Evolutionary conservation across 2,329 filamentous ascomycete species (phyloP).

Genomic region (Blastomyces emzantsi): DNA sequence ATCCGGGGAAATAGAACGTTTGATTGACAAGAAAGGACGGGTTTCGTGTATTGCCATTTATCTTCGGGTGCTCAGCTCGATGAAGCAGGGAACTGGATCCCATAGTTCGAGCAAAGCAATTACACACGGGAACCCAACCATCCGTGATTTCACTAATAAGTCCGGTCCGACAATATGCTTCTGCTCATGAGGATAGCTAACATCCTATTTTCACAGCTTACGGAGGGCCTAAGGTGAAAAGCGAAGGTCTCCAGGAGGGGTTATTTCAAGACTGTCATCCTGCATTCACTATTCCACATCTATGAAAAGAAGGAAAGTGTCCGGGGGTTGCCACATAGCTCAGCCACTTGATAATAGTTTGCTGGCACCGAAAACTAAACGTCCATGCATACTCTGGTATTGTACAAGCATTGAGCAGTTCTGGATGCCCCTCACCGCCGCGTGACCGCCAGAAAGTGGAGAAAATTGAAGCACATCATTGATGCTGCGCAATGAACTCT

Average conservation of each 20-base stretch:
- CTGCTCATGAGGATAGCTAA: background rate
- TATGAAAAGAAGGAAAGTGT: background rate
- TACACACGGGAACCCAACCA: too few species aligned
- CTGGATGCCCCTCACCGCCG: too few species aligned
- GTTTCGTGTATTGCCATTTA: too few species aligned
- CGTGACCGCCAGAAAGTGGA: background rate
- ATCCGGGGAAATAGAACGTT: too few species aligned
- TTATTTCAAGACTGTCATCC: background rate
- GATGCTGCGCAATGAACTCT: background rate
- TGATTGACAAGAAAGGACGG: too few species aligned
- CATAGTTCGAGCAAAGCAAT: too few species aligned
- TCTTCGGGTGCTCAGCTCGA: too few species aligned
- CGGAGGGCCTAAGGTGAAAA: too few species aligned
- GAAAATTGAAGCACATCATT: background rate
- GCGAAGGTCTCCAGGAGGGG: background rate
- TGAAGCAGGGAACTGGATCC: too few species aligned
- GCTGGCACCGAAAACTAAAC: background rate
- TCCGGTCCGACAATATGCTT: too few species aligned
- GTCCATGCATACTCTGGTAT: background rate
- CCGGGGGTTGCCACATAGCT: background rate
- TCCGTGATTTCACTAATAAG: too few species aligned
- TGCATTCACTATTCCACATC: background rate
- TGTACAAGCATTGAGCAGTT: too few species aligned
- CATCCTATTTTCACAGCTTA: background rate
- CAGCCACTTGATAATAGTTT: background rate